A percentile compares a stretch with the other conserved stretches of the same genome.
Conservation (phyloP, 2,329 filamentous ascomycete species). For the Cercospora janseana region DNA sequence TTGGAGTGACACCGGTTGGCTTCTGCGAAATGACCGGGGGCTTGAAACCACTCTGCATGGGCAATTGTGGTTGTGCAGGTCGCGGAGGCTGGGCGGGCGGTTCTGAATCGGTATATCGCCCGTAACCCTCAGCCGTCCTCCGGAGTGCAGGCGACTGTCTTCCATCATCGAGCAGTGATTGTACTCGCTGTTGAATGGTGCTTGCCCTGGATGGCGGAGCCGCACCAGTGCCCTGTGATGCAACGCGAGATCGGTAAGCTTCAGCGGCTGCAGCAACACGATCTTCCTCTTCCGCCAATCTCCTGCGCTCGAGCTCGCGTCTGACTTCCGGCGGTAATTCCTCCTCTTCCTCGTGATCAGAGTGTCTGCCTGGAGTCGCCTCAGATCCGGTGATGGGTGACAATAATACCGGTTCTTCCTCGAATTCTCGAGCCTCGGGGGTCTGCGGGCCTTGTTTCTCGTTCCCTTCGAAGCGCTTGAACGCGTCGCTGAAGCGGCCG, state of each 20-base stretch:
- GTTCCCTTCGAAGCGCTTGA: conserved; percentile 76
- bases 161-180: conserved; percentile 78
- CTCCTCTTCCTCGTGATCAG: conserved; percentile 60
- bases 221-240: conserved; percentile 57
- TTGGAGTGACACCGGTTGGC: conserved; percentile 18
- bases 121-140: conserved; percentile 83
- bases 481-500: conserved; percentile 88
- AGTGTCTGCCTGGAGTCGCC: conserved; percentile 62
- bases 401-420: conserved; percentile 43
- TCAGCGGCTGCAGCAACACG: conserved; percentile 85
- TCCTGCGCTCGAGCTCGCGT: conserved; percentile 79
- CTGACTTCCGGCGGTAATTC: conserved; percentile 82
- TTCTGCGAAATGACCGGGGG: conserved; percentile 32
- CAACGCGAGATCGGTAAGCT: conserved; percentile 76
- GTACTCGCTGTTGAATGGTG: conserved; percentile 90
- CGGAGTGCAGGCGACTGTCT: conserved; percentile 55
- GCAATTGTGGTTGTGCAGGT: conserved; percentile 18
- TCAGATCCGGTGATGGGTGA: conserved; percentile 77
- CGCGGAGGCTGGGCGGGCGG: conserved; percentile 2
- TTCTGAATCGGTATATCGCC: conserved; percentile 67
- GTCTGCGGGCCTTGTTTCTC: conserved; percentile 24
- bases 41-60: conserved; percentile 15
- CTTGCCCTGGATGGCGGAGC: conserved; percentile 63
- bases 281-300: conserved; percentile 81
- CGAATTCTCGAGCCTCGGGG: conserved; percentile 21